Evolutionary conservation across 192 early-diverging fungal genomes (phyloP).

Genomic region (Rhizoclosmatium sp.): DNA sequence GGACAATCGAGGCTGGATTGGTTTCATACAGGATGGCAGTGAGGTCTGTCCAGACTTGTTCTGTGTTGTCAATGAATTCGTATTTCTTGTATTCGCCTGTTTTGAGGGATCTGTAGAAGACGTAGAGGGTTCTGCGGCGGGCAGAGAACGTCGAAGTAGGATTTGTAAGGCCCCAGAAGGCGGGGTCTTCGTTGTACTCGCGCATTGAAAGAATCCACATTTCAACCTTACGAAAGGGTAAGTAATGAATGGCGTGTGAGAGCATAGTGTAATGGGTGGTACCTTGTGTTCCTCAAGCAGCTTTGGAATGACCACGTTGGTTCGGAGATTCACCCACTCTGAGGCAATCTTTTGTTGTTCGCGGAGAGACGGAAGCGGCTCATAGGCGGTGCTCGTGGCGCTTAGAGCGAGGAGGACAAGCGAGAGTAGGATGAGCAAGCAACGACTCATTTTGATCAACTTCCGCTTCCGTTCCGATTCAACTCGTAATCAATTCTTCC

Average conservation of each 20-base stretch:
- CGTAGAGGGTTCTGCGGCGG: conserved; percentile 18
- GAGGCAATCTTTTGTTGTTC: not conserved
- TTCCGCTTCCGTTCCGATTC: too few relatives aligned
- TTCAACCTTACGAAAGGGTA: not conserved
- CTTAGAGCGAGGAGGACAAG: not conserved
- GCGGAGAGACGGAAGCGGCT: not conserved
- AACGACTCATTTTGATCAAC: not conserved
- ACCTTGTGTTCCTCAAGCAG: not conserved
- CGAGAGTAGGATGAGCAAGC: not conserved
- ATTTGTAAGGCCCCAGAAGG: conserved; percentile 22
- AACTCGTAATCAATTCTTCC: too few relatives aligned
- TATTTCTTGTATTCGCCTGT: conserved; percentile 13
- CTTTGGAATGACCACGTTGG: not conserved
- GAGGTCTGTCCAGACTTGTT: conserved; percentile 11
- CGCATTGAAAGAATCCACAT: conserved; percentile 31
- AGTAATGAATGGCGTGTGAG: too few relatives aligned
- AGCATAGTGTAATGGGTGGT: too few relatives aligned
- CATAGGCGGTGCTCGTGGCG: not conserved
- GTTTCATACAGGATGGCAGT: conserved; percentile 19
- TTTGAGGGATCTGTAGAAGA: not conserved
- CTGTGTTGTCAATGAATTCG: conserved; percentile 27
- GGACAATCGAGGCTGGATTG: conserved; percentile 12
- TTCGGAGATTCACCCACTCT: not conserved
- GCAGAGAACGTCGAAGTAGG: conserved; percentile 29
- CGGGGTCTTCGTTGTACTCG: conserved; percentile 37